A percentile compares a stretch with the other conserved stretches of the same genome.
phyloP scores from a whole-genome alignment of 2,329 filamentous ascomycete species.

The Ceratocystiopsis minuta region DNA sequence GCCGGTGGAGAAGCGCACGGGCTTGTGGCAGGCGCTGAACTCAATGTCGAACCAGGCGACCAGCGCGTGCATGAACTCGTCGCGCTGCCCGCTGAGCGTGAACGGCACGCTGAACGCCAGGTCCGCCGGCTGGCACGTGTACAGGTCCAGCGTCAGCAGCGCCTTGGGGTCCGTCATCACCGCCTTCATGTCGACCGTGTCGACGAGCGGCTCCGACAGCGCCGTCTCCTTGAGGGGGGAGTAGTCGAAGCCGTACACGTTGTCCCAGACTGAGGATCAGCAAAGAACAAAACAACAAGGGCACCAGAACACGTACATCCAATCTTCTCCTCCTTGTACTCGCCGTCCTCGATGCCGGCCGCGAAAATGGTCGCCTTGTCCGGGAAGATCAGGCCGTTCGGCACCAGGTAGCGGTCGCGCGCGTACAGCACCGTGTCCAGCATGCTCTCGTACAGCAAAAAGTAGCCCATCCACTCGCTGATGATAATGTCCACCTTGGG shows the following conservation, averaged over 20 bases:
- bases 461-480: conserved; percentile 99
- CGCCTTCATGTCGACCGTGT: conserved; percentile 94
- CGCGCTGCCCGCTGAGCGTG: conserved; percentile 57
- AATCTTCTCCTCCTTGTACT: conserved; percentile 99
- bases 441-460: conserved; percentile 97
- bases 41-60: conserved; percentile 99
- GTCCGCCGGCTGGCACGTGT: conserved; percentile 71
- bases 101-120: conserved; percentile 71
- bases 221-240: conserved; percentile 83
- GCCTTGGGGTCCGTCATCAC: conserved; percentile 80
- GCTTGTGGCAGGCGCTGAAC: conserved; percentile 96
- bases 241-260: conserved; percentile 97
- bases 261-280: conserved; percentile 73
- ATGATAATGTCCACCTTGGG: conserved; percentile 98
- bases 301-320: conserved; percentile 59
- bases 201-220: conserved; percentile 86
- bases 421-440: conserved; percentile 95
- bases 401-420: conserved; percentile 73
- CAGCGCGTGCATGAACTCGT: conserved; percentile 89
- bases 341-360: conserved; percentile 92
- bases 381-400: conserved; percentile 88
- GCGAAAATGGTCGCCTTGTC: conserved; percentile 97
- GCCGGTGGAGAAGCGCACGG: conserved; percentile 87
- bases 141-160: conserved; percentile 79
- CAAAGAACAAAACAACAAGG: background rate